Base-by-base conservation (phyloP, 306 rosid genomes). In the Sicyos edulis region DNA sequence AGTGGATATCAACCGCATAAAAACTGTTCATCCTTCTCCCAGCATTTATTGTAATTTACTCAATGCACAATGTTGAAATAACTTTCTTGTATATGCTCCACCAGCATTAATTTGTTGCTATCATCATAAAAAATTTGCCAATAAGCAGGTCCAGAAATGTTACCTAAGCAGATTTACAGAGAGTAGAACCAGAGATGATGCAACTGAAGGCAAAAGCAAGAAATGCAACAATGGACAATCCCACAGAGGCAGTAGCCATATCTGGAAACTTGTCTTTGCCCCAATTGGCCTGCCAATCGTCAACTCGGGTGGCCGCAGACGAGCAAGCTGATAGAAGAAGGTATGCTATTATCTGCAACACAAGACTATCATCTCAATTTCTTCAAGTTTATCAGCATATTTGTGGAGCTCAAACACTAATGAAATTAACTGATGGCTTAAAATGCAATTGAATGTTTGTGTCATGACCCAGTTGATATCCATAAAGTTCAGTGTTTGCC, bases 231-330 rank as follows among this genome's bases (percentile, higher is more conserved):
- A 88, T 87, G 67, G 98, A 87, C 76, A 90, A 72, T 47, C 77
- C 96, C 70, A 88, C 89, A 0, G 96, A 84, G 10, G 85, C 86
- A 60, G 70, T 78, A 2, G 90, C 98, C 93, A 90, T 84, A 17
- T 79, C 80, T 0, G 96, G 90, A 74, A 92, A 92, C 83, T 80
- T 85, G 80, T 90, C 98, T 63, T 65, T 50, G 10, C 98, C 98
- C 96, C 98, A 88, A 64, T 90, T 88, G 34, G 89, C 84, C 57
- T 82, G 82, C 96, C 98, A 92, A 50, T 90, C 93, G 73, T 85
- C 84, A 12, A 89, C 82, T 79, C 96, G 79, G 32, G 91, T 90
- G 6, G 96, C 96, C 22, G 98, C 93, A 0, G 98, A 88, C 26
- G 96, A 92, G 32, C 96, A 85, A 70, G 96, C 88, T 2, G 96